These are phyloP conservation scores for Stylosanthes scabra DNA, from an alignment of 331 rosid species.

Conservation along the genomic window DNA sequence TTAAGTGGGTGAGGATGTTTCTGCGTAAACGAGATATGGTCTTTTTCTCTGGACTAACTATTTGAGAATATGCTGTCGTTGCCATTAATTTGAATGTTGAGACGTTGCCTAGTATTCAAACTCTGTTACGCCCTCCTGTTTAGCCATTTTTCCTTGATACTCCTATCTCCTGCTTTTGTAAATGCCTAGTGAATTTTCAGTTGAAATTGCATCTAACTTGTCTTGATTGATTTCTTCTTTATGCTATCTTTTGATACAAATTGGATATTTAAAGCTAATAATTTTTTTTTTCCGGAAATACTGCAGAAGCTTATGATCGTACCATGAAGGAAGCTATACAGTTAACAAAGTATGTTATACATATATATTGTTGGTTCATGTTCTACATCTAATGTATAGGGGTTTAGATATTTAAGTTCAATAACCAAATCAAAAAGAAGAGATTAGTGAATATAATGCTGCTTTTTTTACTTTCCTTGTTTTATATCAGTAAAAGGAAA, in stretches of 20 bases:
- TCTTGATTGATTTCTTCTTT: conserved; percentile 27
- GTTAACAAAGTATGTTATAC: conserved; percentile 61
- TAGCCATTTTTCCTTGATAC: neutral
- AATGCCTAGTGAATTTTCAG: conserved; percentile 3
- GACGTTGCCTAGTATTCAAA: neutral
- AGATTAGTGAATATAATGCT: neutral
- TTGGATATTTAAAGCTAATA: conserved; percentile 20
- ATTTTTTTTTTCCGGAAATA: conserved; percentile 33
- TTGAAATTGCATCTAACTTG: neutral
- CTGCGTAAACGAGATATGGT: conserved; percentile 26
- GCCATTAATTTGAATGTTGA: neutral
- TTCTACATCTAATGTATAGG: too few relatives aligned
- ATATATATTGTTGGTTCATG: neutral
- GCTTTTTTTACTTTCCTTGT: conserved; percentile 2
- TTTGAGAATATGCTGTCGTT: neutral
- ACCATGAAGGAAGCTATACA: conserved; percentile 75
- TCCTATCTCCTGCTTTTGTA: neutral
- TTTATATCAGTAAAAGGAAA: conserved; percentile 50
- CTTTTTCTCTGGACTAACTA: neutral
- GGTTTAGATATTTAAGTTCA: too few relatives aligned
- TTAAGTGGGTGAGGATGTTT: conserved; percentile 25
- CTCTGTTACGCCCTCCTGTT: neutral
- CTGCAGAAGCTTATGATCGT: conserved; percentile 81
- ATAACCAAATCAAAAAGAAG: too few relatives aligned
- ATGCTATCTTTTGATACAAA: neutral